Evolutionary conservation across 441 rosid species (phyloP).

Genomic region (Pelargonium myrrhifolium): DNA sequence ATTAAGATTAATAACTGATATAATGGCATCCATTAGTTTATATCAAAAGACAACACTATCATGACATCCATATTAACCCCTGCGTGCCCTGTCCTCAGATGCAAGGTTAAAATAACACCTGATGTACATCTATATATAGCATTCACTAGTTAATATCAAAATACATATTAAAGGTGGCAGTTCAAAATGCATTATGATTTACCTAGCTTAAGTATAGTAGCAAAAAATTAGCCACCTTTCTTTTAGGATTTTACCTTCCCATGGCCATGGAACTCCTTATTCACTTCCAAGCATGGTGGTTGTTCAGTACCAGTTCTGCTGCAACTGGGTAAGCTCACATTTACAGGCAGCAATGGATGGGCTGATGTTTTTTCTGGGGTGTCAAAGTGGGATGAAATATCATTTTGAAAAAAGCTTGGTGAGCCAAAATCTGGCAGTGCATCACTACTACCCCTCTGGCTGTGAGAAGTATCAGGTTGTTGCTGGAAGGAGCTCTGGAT

Average conservation of each 20-base stretch:
- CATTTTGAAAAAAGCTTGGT: constrained; percentile 22
- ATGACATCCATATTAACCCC: not conserved
- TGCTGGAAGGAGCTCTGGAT: constrained; percentile 41
- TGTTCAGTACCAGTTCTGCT: constrained; percentile 20
- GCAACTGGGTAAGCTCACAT: constrained; percentile 24
- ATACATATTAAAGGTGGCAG: not conserved
- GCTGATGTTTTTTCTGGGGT: constrained; percentile 16
- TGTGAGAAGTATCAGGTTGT: constrained; percentile 20
- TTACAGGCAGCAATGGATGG: constrained; percentile 21
- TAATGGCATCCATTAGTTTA: not conserved
- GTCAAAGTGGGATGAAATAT: constrained; percentile 24
- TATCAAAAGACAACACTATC: not conserved
- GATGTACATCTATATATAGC: not conserved
- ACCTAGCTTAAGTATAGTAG: not conserved
- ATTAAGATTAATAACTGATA: no score
- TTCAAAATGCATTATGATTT: not conserved
- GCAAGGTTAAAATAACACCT: not conserved
- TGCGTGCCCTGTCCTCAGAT: not conserved
- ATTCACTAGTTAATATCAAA: not conserved
- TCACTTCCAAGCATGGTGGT: constrained; percentile 16
- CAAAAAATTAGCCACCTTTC: not conserved
- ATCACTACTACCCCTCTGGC: constrained; percentile 15
- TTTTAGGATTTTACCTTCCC: constrained; percentile 21
- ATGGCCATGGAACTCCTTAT: constrained; percentile 12
- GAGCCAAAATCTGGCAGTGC: constrained; percentile 25